Conservation (phyloP, 2,329 filamentous ascomycete genomes). For the Colletotrichum sojae region DNA sequence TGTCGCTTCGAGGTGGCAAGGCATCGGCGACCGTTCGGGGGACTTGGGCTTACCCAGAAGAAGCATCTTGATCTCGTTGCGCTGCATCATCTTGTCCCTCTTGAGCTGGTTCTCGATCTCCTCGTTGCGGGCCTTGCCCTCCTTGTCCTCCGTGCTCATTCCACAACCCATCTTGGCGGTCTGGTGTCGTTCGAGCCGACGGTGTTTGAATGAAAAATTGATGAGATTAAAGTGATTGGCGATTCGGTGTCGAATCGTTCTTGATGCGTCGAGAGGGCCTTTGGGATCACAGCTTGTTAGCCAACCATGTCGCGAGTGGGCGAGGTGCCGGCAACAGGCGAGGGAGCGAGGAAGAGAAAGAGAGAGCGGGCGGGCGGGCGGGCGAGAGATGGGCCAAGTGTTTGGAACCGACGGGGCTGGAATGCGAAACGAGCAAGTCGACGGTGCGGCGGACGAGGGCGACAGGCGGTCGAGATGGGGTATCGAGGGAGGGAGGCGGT, state of each 20-base stretch:
- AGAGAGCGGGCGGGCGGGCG: conserved; percentile 12
- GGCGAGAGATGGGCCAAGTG: conserved; percentile 13
- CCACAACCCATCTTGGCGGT: conserved; percentile 95
- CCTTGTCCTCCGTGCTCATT: conserved; percentile 99
- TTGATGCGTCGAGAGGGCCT: conserved; percentile 27
- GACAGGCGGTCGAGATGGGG: conserved; percentile 11
- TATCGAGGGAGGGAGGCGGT: conserved; percentile 19
- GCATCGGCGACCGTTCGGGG: background rate
- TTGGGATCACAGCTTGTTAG: conserved; percentile 24
- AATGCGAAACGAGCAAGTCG: conserved; percentile 31
- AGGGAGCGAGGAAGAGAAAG: conserved; percentile 20
- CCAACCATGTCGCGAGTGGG: conserved; percentile 26
- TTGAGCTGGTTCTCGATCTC: conserved; percentile 99
- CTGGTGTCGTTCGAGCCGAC: conserved; percentile 37
- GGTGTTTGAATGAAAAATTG: conserved; percentile 25
- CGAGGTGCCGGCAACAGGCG: conserved; percentile 18
- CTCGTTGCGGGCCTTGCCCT: conserved; percentile 99
- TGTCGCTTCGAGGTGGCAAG: background rate
- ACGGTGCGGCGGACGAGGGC: conserved; percentile 18
- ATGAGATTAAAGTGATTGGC: conserved; percentile 34
- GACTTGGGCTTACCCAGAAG: conserved; percentile 80
- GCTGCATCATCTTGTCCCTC: conserved; percentile 98
- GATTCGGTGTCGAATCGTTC: conserved; percentile 17
- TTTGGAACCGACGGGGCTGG: conserved; percentile 35
- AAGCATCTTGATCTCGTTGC: conserved; percentile 99